Conservation (phyloP, 345 rosid species). For the Gossypium mustelinum region DNA sequence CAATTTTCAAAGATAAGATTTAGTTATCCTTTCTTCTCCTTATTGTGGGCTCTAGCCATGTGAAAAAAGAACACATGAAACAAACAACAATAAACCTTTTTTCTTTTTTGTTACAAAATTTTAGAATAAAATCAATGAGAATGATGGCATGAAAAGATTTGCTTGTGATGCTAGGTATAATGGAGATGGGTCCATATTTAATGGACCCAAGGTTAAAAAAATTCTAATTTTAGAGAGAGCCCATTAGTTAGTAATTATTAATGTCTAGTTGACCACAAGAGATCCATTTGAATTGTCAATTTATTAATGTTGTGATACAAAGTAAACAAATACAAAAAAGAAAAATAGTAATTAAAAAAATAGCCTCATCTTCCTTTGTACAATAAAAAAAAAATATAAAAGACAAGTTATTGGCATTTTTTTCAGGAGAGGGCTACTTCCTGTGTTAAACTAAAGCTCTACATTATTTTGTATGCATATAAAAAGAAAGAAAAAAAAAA, state of each 20-base stretch:
- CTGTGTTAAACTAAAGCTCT: slow-evolving; percentile 12
- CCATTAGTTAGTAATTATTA: slow-evolving; percentile 27
- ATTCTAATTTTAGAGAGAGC: slow-evolving; percentile 10
- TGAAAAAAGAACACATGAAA: slow-evolving; percentile 31
- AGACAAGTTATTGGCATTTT: slow-evolving; percentile 15
- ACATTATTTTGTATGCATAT: slow-evolving; percentile 17
- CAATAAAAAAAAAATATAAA: slow-evolving; percentile 15
- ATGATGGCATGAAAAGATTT: slow-evolving; percentile 14
- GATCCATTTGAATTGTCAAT: slow-evolving; percentile 19
- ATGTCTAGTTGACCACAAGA: slow-evolving; percentile 4
- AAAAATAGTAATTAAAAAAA: not conserved
- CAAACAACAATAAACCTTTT: not conserved
- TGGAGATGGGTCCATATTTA: slow-evolving; percentile 33
- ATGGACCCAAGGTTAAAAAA: slow-evolving; percentile 26
- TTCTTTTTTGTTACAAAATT: not conserved
- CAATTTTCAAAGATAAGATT: slow-evolving; percentile 13
- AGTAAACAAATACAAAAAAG: not conserved
- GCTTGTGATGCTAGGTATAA: slow-evolving; percentile 8
- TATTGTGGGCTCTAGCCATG: slow-evolving; percentile 40
- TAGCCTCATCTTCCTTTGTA: slow-evolving; percentile 59
- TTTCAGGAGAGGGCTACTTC: slow-evolving; percentile 53
- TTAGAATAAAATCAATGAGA: slow-evolving; percentile 1
- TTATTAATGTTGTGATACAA: slow-evolving; percentile 10
- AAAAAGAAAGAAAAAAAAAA: not conserved
- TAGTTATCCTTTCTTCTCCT: not conserved